A percentile compares a stretch with the other conserved stretches of the same genome.
phyloP scores from a whole-genome alignment of 2,329 filamentous ascomycete species.

The Pseudopyricularia javanii region DNA sequence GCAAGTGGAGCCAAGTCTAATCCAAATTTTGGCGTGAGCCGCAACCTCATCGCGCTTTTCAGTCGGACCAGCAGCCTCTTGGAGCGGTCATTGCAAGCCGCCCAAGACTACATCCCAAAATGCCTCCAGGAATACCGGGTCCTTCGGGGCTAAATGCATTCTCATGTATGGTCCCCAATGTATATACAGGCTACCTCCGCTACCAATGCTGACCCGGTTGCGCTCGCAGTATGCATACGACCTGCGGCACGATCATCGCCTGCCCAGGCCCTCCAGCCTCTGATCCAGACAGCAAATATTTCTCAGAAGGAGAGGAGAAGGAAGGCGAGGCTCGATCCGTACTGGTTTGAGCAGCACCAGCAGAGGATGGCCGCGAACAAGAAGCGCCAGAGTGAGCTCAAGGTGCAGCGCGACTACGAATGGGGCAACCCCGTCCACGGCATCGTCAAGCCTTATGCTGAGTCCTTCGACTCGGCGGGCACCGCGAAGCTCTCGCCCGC shows the following conservation, averaged over 20 bases:
- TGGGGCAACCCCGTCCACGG: slow-evolving; percentile 74
- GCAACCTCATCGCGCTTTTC: not conserved
- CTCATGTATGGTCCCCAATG: slow-evolving; percentile 35
- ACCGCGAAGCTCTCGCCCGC: slow-evolving; percentile 26
- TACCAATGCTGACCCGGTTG: not conserved
- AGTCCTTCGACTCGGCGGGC: slow-evolving; percentile 61
- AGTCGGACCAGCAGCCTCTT: not conserved
- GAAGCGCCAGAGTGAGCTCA: slow-evolving; percentile 58
- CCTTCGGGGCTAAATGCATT: slow-evolving; percentile 47
- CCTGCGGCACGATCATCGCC: slow-evolving; percentile 30
- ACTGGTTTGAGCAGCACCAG: slow-evolving; percentile 66
- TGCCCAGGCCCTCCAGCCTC: slow-evolving; percentile 35
- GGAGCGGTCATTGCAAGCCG: not conserved
- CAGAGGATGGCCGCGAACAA: slow-evolving; percentile 77
- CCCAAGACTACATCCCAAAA: slow-evolving; percentile 21
- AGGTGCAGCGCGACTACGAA: slow-evolving; percentile 47
- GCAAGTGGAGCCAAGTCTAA: not conserved
- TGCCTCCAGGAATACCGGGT: slow-evolving; percentile 56
- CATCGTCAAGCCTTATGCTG: slow-evolving; percentile 66
- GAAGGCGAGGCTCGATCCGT: slow-evolving; percentile 64
- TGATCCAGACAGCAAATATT: slow-evolving; percentile 53
- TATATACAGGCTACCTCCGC: not conserved
- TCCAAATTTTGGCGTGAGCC: not conserved
- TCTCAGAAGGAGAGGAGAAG: slow-evolving; percentile 52
- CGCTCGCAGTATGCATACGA: slow-evolving; percentile 43